phyloP scores from a whole-genome alignment of 805 yeast species.

The Wickerhamomyces canadensis region DNA sequence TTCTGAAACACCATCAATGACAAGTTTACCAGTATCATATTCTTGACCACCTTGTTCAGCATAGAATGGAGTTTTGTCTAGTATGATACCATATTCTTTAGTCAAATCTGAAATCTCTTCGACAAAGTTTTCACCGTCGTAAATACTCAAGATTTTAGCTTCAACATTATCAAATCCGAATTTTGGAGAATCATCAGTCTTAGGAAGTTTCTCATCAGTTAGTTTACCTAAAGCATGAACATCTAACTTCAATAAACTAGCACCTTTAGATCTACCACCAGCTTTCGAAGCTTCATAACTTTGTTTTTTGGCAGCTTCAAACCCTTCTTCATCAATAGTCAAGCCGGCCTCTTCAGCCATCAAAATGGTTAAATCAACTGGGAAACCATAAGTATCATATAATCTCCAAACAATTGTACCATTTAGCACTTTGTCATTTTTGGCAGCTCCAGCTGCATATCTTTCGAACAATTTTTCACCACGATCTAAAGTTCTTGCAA shows the following conservation, averaged over 20 bases:
- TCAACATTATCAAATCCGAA: conserved; percentile 66
- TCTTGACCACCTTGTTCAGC: conserved; percentile 99
- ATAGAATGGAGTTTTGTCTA: conserved; percentile 90
- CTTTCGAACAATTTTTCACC: conserved; percentile 96
- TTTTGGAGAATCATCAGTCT: conserved; percentile 80
- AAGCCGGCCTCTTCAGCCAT: conserved; percentile 99
- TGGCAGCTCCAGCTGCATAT: conserved; percentile 79
- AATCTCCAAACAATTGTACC: conserved; percentile 98
- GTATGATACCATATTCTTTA: conserved; percentile 68
- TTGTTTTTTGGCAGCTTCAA: conserved; percentile 83
- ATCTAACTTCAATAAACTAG: conserved; percentile 69
- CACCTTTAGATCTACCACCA: conserved; percentile 57
- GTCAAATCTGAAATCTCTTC: conserved; percentile 38
- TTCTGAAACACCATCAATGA: conserved; percentile 81
- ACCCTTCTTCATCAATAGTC: conserved; percentile 86
- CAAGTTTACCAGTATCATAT: conserved; percentile 88
- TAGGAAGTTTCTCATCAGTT: conserved; percentile 56
- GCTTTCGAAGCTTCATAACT: conserved; percentile 96
- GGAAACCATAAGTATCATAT: conserved; percentile 98
- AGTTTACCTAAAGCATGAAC: conserved; percentile 83
- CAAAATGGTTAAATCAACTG: conserved; percentile 93
- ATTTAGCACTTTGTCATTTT: conserved; percentile 66
- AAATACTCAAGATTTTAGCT: conserved; percentile 66
- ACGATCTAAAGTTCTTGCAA: conserved; percentile 92
- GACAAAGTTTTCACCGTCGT: conserved; percentile 60